A percentile compares a stretch with the other conserved stretches of the same genome.
These are phyloP conservation scores for Aspergillus cristatus DNA, from an alignment of 495 filamentous ascomycete genomes.

Conservation along the genomic window DNA sequence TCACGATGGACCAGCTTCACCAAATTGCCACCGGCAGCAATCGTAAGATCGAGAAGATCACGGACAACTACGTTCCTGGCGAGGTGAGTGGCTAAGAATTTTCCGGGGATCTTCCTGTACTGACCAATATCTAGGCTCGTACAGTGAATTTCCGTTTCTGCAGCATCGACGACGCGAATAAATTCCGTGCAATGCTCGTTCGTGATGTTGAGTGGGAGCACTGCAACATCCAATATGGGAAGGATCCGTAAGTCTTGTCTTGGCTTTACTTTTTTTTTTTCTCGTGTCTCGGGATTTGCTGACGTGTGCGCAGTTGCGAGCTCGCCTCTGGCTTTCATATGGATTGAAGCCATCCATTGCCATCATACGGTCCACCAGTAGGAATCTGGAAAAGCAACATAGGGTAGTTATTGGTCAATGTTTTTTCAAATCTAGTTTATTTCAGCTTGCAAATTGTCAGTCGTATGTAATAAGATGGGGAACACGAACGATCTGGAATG, in stretches of 20 bases:
- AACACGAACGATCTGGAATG: too few species aligned
- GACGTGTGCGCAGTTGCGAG: constrained; percentile 22
- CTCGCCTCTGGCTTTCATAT: constrained; percentile 22
- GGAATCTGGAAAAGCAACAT: too few species aligned
- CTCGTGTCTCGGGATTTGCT: not conserved
- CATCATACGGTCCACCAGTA: too few species aligned
- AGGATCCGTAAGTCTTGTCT: constrained; percentile 33
- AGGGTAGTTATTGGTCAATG: too few species aligned
- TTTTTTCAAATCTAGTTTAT: too few species aligned
- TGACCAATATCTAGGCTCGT: constrained; percentile 21
- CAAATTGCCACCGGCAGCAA: constrained; percentile 19
- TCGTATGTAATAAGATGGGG: too few species aligned
- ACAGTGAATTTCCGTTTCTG: constrained; percentile 33
- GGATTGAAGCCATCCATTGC: too few species aligned
- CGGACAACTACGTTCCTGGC: constrained; percentile 17
- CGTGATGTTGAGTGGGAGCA: constrained; percentile 34
- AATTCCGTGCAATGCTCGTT: constrained; percentile 24
- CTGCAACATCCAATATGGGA: constrained; percentile 28
- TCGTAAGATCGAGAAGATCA: constrained; percentile 30
- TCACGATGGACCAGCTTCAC: constrained; percentile 17
- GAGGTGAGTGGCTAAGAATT: constrained; percentile 27
- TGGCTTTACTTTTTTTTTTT: not conserved
- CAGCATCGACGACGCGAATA: constrained; percentile 30
- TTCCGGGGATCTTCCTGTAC: too few species aligned
- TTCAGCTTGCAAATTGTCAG: too few species aligned